These are phyloP conservation scores for Arbutus unedo DNA, from an alignment of 148 eudicot species.

Conservation along the genomic window DNA sequence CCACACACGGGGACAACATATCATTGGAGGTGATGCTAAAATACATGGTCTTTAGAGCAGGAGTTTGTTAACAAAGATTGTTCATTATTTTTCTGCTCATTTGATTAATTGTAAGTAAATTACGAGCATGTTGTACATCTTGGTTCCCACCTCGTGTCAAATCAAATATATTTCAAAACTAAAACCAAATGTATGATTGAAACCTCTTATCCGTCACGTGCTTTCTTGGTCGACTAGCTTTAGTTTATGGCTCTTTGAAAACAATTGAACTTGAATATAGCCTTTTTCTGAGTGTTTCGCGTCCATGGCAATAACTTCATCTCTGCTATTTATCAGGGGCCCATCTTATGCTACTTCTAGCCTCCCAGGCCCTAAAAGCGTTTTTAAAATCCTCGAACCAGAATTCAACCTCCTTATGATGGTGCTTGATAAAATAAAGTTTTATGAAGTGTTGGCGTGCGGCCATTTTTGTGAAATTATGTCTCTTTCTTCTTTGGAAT, in stretches of 20 bases:
- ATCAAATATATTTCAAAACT: background rate
- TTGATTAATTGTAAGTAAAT: background rate
- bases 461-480: background rate
- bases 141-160: background rate
- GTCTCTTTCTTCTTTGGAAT: conserved; percentile 1
- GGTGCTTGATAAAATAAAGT: conserved; percentile 2
- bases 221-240: background rate
- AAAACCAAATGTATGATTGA: background rate
- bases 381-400: background rate
- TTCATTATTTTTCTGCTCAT: background rate
- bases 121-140: background rate
- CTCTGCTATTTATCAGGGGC: background rate
- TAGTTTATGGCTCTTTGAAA: background rate
- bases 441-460: background rate
- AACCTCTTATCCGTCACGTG: background rate
- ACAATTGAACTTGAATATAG: background rate
- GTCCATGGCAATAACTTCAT: background rate
- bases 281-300: background rate
- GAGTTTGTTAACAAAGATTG: background rate
- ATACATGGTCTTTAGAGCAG: background rate
- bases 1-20: background rate
- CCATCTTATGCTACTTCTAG: background rate
- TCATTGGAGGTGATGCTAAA: background rate
- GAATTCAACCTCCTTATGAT: background rate
- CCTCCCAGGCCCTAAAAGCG: background rate